Base-by-base conservation (phyloP, 2,329 filamentous ascomycete genomes). In the Chalaropsis ovoidea region DNA sequence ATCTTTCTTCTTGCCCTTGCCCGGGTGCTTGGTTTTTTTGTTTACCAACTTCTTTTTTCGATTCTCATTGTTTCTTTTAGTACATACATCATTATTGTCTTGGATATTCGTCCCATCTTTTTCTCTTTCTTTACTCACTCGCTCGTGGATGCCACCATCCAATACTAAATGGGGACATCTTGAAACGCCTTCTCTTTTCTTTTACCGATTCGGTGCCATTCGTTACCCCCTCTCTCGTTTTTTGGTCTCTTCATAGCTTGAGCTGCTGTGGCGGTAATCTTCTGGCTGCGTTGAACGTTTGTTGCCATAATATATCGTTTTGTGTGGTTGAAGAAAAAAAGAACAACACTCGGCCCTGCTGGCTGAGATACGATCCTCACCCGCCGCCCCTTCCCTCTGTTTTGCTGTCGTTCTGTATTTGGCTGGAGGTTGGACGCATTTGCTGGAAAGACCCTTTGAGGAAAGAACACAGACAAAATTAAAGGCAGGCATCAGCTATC, bases 91-190 rank as follows among this genome's bases (percentile, higher is more conserved):
- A 61, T 66, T 70, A 70, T 70, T 71, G 70, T 72, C 68, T 70
- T 68, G 68, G 70, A 69, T 70, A 70, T 69, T 70, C 68, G 67
- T 71, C 69, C 69, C 67, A 69, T 69, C 69, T 69, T 69, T 69
- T 67, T 68, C 67, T 47, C 52, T 19, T 19, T n/a, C 3, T 39
- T 17, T 61, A 19, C 35, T 45, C 43, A 31, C 69, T 66, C 68
- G 67, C 69, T 68, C 69, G 69, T 69, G 70, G 72, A 68, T 63
- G 68, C 66, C 58, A 19, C 43, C 39, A 17, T 49, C 58, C 3
- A 13, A 22, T n/a, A 60, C 47, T 27, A 58, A 65, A 62, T 43
- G 63, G 68, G 65, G 31, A 64, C 27, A 43, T 49, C 41, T 49
- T 47, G 61, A 62, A 62, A 35, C 45, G 24, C 24, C 24, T 63